Conservation (phyloP, 1,284 basidiomycete species). For the Fomitopsis palustris region DNA sequence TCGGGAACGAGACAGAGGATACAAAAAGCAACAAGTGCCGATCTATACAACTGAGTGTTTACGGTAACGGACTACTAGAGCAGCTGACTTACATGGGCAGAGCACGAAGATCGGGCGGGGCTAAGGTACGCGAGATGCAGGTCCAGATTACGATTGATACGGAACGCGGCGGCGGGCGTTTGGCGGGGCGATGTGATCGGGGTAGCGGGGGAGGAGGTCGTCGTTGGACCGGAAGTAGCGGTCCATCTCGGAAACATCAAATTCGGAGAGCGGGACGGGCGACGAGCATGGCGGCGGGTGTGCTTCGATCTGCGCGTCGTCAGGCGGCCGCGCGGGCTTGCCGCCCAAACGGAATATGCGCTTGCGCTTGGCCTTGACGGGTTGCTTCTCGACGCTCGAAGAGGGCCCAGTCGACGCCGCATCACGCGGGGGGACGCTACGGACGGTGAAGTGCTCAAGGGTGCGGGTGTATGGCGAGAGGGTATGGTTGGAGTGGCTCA, state of each 20-base stretch:
- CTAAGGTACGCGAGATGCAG: conserved; percentile 7
- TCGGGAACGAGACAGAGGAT: conserved; percentile 3
- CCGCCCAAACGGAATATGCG: conserved; percentile 68
- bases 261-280: conserved; percentile 43
- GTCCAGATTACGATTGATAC: conserved; percentile 15
- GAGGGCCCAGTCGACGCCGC: conserved; percentile 26
- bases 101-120: neutral
- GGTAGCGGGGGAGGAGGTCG: conserved; percentile 31
- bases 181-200: conserved; percentile 21
- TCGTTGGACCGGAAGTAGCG: conserved; percentile 64
- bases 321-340: conserved; percentile 26
- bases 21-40: conserved; percentile 4
- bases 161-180: conserved; percentile 26
- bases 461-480: conserved; percentile 88
- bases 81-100: conserved; percentile 6
- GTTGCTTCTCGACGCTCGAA: conserved; percentile 38
- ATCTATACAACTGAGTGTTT: conserved; percentile 22
- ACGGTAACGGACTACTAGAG: conserved; percentile 3
- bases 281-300: conserved; percentile 12
- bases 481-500: conserved; percentile 86
- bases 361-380: conserved; percentile 75
- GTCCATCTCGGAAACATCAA: conserved; percentile 75
- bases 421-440: conserved; percentile 70
- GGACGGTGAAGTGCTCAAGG: conserved; percentile 85
- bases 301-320: conserved; percentile 2